Conservation (phyloP, 257 asterid species). For the Solanum clarkiae region DNA sequence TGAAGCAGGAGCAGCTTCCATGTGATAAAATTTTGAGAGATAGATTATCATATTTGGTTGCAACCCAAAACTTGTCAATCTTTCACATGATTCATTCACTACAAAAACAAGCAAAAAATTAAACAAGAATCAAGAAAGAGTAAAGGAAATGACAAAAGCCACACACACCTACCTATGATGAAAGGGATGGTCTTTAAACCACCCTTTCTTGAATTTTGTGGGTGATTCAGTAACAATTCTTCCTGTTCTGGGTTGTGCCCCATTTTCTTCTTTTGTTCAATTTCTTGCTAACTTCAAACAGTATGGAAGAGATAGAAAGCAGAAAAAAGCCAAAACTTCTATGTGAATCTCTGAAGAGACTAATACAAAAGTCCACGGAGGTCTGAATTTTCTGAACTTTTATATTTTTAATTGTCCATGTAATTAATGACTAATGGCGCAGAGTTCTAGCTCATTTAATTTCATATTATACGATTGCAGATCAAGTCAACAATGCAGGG, state of each 20-base stretch:
- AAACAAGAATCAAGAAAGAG: background rate
- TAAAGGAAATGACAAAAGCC: background rate
- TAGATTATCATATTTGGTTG: constrained; percentile 10
- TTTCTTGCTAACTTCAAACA: background rate
- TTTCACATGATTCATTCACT: constrained; percentile 14
- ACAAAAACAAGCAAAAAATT: background rate
- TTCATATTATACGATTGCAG: too few relatives aligned
- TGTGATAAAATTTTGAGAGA: background rate
- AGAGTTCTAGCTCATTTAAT: too few relatives aligned
- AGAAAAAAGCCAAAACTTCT: too few relatives aligned
- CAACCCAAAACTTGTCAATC: constrained; percentile 4
- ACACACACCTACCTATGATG: background rate
- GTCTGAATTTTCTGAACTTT: too few relatives aligned
- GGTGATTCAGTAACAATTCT: background rate
- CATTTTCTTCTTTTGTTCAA: background rate
- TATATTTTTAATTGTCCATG: too few relatives aligned
- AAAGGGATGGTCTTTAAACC: constrained; percentile 9
- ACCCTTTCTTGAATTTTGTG: background rate
- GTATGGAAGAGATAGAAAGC: background rate
- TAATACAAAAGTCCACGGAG: too few relatives aligned
- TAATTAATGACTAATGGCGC: too few relatives aligned
- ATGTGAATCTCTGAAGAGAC: too few relatives aligned
- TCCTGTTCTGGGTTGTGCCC: background rate
- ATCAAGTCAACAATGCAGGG: too few relatives aligned
- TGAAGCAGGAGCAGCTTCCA: constrained; percentile 2